Base-by-base conservation (phyloP, 306 rosid species). In the Ceratonia siliqua region DNA sequence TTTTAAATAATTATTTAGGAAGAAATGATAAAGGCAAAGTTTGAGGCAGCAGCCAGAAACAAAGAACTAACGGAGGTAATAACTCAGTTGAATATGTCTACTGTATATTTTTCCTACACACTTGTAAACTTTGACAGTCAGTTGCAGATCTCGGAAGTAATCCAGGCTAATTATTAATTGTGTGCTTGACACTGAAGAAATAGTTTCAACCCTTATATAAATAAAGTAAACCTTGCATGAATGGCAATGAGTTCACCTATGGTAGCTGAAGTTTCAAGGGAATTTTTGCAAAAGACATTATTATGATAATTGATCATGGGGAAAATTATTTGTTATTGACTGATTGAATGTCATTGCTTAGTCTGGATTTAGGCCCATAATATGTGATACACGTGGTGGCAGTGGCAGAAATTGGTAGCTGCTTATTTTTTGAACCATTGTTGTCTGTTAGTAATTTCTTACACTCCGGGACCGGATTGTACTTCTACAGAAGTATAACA, bases 11-110 rank as follows among this genome's bases (percentile, higher is more conserved):
- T 49, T 82, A 24, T 71, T 77, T 78, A 95, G 99, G 96, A 92
- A 83, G 97, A 92, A 81, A 83, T 90, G 98, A 21, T 85, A 72
- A 95, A 87, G 87, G 97, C 98, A 17, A 92, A 90, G 84, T 62
- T 78, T 46, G 98, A 95, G 81, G 96, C 91, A 54, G 68, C 91
- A 80, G 48, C 77, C 36, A 92, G 76, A 89, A 74, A 76, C 25
- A 86, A 79, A 70, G 92, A 89, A 73, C 86, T 95, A 54, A 72
- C 20, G 2, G 88, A 90, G 98, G 99, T 95, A 78, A 70, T 76
- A 68, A 59, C 63, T 75, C 58, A 41, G 39, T 35, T 74, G 48
- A 69, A 72, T 70, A 21, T 43, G 43, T 43, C 76, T 49, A 32
- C 18, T 53, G 39, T 77, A n/a, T 33, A 68, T 82, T 27, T 49